A percentile compares a stretch with the other conserved stretches of the same genome.
These are phyloP conservation scores for Leishmania aethiopica DNA, from an alignment of 208 protist genomes.

Conservation along the genomic window DNA sequence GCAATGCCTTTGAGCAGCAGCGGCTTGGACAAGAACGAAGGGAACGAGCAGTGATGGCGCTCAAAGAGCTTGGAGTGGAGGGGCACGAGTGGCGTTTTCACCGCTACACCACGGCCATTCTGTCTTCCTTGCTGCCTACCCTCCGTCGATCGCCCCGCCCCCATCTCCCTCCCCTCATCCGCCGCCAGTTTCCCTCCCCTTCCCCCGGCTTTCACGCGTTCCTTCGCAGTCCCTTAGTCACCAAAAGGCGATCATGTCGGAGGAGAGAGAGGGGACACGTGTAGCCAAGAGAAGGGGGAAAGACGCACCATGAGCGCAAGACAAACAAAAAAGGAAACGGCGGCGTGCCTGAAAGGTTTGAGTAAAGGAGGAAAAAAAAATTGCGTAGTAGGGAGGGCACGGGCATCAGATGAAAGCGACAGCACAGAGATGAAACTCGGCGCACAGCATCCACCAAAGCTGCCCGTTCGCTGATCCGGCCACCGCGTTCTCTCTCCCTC, in stretches of 20 bases:
- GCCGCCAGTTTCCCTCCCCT: constrained; percentile 8
- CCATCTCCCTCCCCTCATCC: background rate
- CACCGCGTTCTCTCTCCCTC: background rate
- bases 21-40: background rate
- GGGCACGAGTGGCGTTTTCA: background rate
- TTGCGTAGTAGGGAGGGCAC: too few species aligned
- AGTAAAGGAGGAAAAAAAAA: background rate
- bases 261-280: background rate
- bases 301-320: constrained; percentile 1
- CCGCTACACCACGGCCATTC: background rate
- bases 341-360: background rate
- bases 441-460: background rate
- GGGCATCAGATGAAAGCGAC: background rate
- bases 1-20: background rate
- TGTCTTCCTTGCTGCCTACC: background rate
- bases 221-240: background rate
- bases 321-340: background rate
- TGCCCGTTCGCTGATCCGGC: background rate
- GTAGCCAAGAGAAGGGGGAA: constrained; percentile 6
- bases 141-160: background rate
- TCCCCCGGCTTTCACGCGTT: background rate
- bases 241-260: background rate
- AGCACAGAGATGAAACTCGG: background rate
- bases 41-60: background rate
- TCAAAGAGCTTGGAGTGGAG: background rate